Base-by-base conservation (phyloP, 2,329 filamentous ascomycete genomes). In the Plenodomus tracheiphilus region DNA sequence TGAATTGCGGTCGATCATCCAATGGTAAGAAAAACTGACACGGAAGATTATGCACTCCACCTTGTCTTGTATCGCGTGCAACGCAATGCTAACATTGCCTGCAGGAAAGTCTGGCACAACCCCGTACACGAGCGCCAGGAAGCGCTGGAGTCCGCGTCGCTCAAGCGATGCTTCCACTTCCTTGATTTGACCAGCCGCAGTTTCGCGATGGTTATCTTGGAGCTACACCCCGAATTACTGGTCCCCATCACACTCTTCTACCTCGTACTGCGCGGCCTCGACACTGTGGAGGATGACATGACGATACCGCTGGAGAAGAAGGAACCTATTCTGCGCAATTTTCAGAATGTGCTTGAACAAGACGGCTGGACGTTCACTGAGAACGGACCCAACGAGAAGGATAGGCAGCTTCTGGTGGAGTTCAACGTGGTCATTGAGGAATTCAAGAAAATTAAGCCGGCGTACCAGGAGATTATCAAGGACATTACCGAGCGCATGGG, bases 231-330 rank as follows among this genome's bases (percentile, higher is more conserved):
- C 1, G 93, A 99, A 75, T 85, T 99, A 25, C 84, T 97, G 30
- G 84, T 97, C 35, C 91, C 94, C 19, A 82, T 97, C 39, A 85
- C 87, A 47, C 79, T 97, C 9, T 99, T 99, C 81, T 99, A 99
- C 77, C 84, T 99, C 21, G 84, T 91, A 44, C 81, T 99, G 46
- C 89, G 94, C 53, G 94, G 90, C 39, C 83, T 99, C 42, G 94
- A 99, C 74, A 99, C 94, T n/a, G 89, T 99, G 52, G 94, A 99
- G 76, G 94, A 99, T 79, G 94, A 99, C 74, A 97, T 97, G 85
- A 96, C 91, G 4, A 87, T 99, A 52, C 79, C 87, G 2, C 77
- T 93, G 34, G 81, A 83, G 57, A 86, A 82, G 67, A 99, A 99
- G 77, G 88, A 95, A 68, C 91, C 91, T 2, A 75, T 97, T 47